Base-by-base conservation (phyloP, 2,329 filamentous ascomycete genomes). In the Trichoderma endophyticum region DNA sequence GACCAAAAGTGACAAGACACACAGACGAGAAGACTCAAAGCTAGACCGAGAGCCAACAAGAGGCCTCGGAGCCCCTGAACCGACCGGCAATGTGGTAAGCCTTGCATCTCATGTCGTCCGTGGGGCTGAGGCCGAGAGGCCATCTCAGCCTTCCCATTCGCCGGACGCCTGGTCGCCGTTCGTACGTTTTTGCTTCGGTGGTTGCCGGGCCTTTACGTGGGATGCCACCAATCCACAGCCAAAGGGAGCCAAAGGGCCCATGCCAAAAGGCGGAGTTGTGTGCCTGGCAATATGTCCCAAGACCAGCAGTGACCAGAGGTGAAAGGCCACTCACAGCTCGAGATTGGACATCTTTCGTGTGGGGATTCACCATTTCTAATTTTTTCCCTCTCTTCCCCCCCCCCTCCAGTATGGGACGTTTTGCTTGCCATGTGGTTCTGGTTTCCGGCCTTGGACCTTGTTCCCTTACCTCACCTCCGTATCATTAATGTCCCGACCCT, bases 51-150 rank as follows among this genome's bases (percentile, higher is more conserved):
- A 59, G 15, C 30, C 63, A 59, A 26, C 61, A 64, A 64, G 60
- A 66, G 61, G 72, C 60, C 71, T 71, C 57, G 48, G 62, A 68
- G 43, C 72, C 72, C 72, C 72, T 73, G 72, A 71, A 63, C 62
- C 70, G 71, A 34, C 32, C 62, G 57, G 56, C 39, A 62, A 34
- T 57, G 39, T 56, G 57, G 72, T 67, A 68, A 73, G 72, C 72
- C 68, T 73, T 63, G 68, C 72, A 68, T 60, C 43, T 61, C 48
- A 70, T 73, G 62, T 71, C 24, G 56, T 39, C 62, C 69, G 57
- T 73, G 69, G 57, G 36, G 72, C 69, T 67, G 72, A 67, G 43
- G 63, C 69, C 61, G 48, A 73, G 32, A 63, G 54, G 72, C 36
- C 62, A 57, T 71, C 54, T 34, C 36, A 32, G 72, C 63, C 62